Evolutionary conservation across 2,329 filamentous ascomycete species (phyloP), one percentile per base, ranked within the genome.

Genomic region (Fusarium udum): DNA sequence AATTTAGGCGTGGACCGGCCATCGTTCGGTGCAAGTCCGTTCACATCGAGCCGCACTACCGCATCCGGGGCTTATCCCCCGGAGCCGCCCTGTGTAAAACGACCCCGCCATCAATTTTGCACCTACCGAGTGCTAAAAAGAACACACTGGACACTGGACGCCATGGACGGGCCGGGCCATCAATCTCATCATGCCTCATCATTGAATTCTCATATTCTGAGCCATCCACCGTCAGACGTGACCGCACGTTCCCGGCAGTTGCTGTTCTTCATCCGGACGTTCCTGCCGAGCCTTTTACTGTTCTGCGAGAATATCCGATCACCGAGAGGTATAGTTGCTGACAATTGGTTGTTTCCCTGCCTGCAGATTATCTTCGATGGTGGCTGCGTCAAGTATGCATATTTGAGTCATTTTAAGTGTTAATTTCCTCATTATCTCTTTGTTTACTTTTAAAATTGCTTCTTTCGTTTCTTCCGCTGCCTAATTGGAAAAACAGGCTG

Each of bases 151-250:
- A 28, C 26, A 28, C 26, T 28, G 26, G 26, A 45, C 53, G 53
- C 61, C 61, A 55, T 70, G 72, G 67, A 42, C 71, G 68, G 67
- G 67, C 67, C 67, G 55, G 69, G 62, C 71, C 71, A 72, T 69
- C 31, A 34, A 34, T 51, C 31, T 51, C 61, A 61, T 61, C 56
- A 56, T 67, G 43, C 45, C 55, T 72, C 60, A 70, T 71, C 57
- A 63, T 73, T 45, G 51, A 56, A 39, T 61, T 40, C 48, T 46
- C 52, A 36, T 28, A 53, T 55, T 59, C 49, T 62, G 49, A 75
- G 62, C 75, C 72, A 77, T 69, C 75, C 74, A 78, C 55, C 53
- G 61, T 61, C 62, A 74, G 75, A 78, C 61, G 67, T 78, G 74
- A 64, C 67, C 69, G 49, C 73, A 67, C 67, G 61, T 61, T 69